These are phyloP conservation scores for Gyromitra esculenta DNA, from an alignment of 2,329 filamentous ascomycete genomes.

Conservation along the genomic window DNA sequence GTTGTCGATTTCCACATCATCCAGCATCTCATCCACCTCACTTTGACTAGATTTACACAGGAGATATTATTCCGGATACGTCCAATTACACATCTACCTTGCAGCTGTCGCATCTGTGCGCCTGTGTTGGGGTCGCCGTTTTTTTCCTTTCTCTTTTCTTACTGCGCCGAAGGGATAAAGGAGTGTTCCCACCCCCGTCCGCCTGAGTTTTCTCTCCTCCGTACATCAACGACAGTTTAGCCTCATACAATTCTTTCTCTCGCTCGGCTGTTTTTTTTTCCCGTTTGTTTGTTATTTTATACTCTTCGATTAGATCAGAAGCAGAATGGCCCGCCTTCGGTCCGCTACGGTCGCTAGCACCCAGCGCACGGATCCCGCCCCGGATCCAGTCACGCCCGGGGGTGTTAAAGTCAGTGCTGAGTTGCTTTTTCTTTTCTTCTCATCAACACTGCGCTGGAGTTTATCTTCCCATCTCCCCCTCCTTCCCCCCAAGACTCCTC, in stretches of 20 bases:
- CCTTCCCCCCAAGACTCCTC: conserved; percentile 7
- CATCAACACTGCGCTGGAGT: background rate
- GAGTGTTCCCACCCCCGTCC: conserved; percentile 22
- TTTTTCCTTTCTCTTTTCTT: conserved; percentile 1
- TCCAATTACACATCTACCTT: conserved; percentile 13
- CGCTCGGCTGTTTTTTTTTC: background rate
- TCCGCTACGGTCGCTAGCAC: conserved; percentile 43
- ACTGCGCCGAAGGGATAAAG: conserved; percentile 25
- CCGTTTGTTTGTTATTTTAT: background rate
- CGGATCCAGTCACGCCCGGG: conserved; percentile 23
- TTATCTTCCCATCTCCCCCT: background rate
- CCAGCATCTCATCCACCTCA: conserved; percentile 24
- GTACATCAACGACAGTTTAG: conserved; percentile 5
- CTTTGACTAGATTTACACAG: conserved; percentile 16
- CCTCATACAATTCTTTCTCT: background rate
- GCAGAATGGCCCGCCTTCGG: conserved; percentile 43
- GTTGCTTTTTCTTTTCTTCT: conserved; percentile 22
- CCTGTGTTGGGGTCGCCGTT: conserved; percentile 30
- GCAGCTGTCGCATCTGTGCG: conserved; percentile 36
- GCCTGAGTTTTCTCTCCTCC: conserved; percentile 13
- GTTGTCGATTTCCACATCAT: conserved; percentile 42
- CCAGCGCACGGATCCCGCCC: conserved; percentile 32
- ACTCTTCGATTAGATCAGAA: background rate
- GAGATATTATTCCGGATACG: conserved; percentile 14
- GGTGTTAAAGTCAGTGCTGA: conserved; percentile 31